Base-by-base conservation (phyloP, 306 rosid species). In the Mimosa pudica region DNA sequence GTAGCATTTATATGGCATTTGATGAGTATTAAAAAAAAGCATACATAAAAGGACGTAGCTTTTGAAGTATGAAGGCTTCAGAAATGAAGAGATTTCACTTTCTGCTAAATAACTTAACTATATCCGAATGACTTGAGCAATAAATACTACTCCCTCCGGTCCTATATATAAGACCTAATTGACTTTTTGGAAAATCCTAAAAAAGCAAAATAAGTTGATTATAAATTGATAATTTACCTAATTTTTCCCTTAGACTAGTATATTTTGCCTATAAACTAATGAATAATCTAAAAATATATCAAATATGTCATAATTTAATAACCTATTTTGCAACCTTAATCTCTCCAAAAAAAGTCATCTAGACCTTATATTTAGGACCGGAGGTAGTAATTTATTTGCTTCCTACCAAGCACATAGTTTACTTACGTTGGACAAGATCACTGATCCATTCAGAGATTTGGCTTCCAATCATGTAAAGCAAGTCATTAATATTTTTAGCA, bases 401-500 rank as follows among this genome's bases (percentile, higher is more conserved):
- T 41, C n/a, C 18, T 6, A n/a, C 73, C 70, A 75, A 61, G 75
- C 47, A 38, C 36, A n/a, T 54, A 55, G 48, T n/a, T 16, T n/a
- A 71, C 32, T 82, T 12, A 36, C 20, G 62, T 16, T 44, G 17
- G 45, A 52, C 24, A 55, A 71, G 55, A 18, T 61, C 75, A 32
- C 30, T 17, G 60, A 67, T 24, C 45, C 30, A 0, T 61, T 70
- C 12, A 47, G 58, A 33, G 72, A 70, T 76, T 62, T 8, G 2
- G 35, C 63, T 70, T 58, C 63, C 10, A 75, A 81, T 60, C 46
- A 24, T 44, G 32, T 66, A 0, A 55, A 45, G 30, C 7, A 74
- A 55, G 54, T 35, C 65, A 20, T 47, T 36, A 5, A 69, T 36
- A 68, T 69, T 14, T 48, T 41, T 47, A 9, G 70, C 14, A 20